Evolutionary conservation across 2,329 filamentous ascomycete genomes (phyloP).

Genomic region (Xylaria hypoxylon): DNA sequence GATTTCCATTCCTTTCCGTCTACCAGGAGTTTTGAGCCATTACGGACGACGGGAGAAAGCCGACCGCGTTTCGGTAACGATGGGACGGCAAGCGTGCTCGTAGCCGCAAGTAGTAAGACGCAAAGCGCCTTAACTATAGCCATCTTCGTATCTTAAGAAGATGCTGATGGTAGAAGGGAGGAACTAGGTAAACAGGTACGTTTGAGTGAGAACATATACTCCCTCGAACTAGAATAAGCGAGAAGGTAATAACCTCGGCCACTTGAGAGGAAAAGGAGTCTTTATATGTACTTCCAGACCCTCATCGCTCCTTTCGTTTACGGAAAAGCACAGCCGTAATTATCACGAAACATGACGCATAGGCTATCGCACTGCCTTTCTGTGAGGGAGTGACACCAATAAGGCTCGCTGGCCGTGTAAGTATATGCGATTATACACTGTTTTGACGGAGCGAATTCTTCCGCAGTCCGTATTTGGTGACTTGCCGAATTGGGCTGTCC

Average conservation of each 20-base stretch:
- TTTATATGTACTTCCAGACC: constrained; percentile 16
- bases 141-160: constrained; percentile 19
- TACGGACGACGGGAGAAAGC: constrained; percentile 52
- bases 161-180: not conserved
- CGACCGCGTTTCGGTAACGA: constrained; percentile 17
- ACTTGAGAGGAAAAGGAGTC: not conserved
- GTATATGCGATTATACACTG: constrained; percentile 5
- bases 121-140: constrained; percentile 36
- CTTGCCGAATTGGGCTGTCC: constrained; percentile 22
- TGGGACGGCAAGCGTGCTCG: constrained; percentile 33
- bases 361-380: not conserved
- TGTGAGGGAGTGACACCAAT: constrained; percentile 11
- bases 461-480: constrained; percentile 25
- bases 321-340: constrained; percentile 11
- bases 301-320: constrained; percentile 13
- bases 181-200: not conserved
- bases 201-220: not conserved
- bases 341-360: not conserved
- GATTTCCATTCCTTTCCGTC: constrained; percentile 57
- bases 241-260: not conserved
- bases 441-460: constrained; percentile 24
- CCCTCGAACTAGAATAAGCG: not conserved
- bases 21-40: constrained; percentile 53
- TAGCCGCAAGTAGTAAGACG: constrained; percentile 36
- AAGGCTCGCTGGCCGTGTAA: constrained; percentile 22